Conservation (phyloP, 805 yeast genomes). For the Torulaspora delbrueckii region DNA sequence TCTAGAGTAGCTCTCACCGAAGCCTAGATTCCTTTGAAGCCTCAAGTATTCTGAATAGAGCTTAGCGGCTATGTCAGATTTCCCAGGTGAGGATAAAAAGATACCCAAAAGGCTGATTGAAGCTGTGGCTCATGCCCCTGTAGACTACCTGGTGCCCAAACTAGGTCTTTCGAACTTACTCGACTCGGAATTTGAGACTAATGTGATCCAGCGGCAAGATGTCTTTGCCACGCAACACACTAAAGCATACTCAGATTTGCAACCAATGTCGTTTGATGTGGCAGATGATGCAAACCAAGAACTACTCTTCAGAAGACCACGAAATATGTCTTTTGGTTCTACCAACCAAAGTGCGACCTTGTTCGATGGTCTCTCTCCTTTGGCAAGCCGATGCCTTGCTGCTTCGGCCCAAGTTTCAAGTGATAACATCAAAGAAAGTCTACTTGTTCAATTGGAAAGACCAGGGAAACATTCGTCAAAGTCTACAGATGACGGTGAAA, state of each 20-base stretch:
- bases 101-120: slow-evolving; percentile 29
- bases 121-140: slow-evolving; percentile 25
- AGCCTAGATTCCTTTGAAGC: background rate
- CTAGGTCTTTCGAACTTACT: slow-evolving; percentile 19
- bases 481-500: slow-evolving; percentile 1
- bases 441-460: background rate
- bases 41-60: background rate
- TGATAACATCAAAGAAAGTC: slow-evolving; percentile 1
- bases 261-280: slow-evolving; percentile 7
- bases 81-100: slow-evolving; percentile 28
- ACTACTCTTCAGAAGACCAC: slow-evolving; percentile 20
- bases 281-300: slow-evolving; percentile 3
- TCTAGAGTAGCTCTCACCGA: background rate
- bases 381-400: slow-evolving; percentile 19
- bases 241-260: slow-evolving; percentile 1
- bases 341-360: slow-evolving; percentile 6
- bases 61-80: slow-evolving; percentile 32
- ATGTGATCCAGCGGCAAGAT: slow-evolving; percentile 6
- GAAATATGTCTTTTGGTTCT: background rate
- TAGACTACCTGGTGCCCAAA: slow-evolving; percentile 31
- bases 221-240: slow-evolving; percentile 8
- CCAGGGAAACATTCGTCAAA: slow-evolving; percentile 6
- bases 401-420: slow-evolving; percentile 4
- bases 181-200: slow-evolving; percentile 9
- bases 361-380: slow-evolving; percentile 22